Percentiles rank a stretch among this genome's conserved stretches.
phyloP scores from a whole-genome alignment of 2,329 filamentous ascomycete species.

The Truncatella angustata region DNA sequence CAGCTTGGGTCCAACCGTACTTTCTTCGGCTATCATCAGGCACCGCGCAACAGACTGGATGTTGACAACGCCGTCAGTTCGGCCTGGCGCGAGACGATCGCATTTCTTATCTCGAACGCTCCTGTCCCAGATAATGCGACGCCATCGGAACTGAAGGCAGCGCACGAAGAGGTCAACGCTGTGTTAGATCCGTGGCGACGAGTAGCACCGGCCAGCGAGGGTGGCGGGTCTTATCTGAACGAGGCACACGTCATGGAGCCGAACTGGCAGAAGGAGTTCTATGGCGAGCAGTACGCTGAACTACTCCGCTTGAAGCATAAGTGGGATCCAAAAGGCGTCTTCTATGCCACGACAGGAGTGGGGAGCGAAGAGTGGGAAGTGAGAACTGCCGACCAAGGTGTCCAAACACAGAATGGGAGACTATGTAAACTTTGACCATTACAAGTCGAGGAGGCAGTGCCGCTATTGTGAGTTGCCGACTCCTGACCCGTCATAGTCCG shows the following conservation, averaged over 20 bases:
- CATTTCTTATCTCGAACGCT: constrained; percentile 22
- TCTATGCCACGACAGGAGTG: constrained; percentile 38
- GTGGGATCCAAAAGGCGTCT: constrained; percentile 38
- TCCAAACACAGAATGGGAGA: constrained; percentile 2
- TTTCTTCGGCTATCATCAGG: constrained; percentile 27
- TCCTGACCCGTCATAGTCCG: too few species aligned
- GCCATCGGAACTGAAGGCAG: constrained; percentile 20
- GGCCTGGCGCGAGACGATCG: constrained; percentile 30
- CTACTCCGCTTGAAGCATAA: constrained; percentile 37
- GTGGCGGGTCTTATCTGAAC: constrained; percentile 34
- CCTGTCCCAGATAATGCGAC: constrained; percentile 16
- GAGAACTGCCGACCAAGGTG: constrained; percentile 12
- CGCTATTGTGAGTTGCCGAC: too few species aligned
- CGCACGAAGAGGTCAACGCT: constrained; percentile 29
- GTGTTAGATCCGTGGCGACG: constrained; percentile 25
- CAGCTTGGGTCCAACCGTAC: constrained; percentile 28
- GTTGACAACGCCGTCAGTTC: constrained; percentile 33
- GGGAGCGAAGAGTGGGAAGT: constrained; percentile 41
- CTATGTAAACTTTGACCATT: too few species aligned
- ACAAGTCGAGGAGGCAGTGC: too few species aligned
- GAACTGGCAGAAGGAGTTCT: constrained; percentile 33
- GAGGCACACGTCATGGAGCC: constrained; percentile 38
- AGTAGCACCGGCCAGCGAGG: constrained; percentile 19
- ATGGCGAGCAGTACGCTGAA: constrained; percentile 32
- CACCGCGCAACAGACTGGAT: constrained; percentile 22